These are phyloP conservation scores for Chytridiales sp. DNA, from an alignment of 371 early-diverging fungal species.

Conservation along the genomic window DNA sequence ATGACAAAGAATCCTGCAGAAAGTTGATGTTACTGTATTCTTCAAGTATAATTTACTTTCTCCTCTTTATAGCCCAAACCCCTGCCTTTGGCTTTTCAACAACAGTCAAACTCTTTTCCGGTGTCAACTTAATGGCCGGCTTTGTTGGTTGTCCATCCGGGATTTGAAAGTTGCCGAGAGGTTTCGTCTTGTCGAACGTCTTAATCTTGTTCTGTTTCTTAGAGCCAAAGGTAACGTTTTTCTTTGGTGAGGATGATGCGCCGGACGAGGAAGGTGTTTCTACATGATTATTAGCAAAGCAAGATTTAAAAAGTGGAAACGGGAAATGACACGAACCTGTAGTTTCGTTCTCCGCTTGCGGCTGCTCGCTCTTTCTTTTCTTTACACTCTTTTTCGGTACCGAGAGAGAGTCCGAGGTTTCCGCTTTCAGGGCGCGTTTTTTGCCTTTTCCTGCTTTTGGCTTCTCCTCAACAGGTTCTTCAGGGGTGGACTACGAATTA, in stretches of 20 bases:
- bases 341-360: background rate
- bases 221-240: background rate
- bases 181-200: constrained; percentile 10
- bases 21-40: no score
- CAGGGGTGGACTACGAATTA: no score
- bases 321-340: no score
- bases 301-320: no score
- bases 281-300: background rate
- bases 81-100: no score
- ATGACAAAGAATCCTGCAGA: no score
- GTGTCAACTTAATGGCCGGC: constrained; percentile 7
- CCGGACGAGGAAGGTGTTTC: background rate
- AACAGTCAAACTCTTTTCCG: background rate
- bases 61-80: no score
- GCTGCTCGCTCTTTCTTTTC: constrained; percentile 1
- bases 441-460: background rate
- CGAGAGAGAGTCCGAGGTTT: no score
- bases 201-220: constrained; percentile 16
- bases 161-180: constrained; percentile 14
- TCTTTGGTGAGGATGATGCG: background rate
- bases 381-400: constrained; percentile 4
- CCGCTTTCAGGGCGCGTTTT: no score
- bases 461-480: constrained; percentile 6
- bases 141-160: constrained; percentile 6
- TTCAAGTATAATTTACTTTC: no score